Base-by-base conservation (phyloP, 2,329 filamentous ascomycete species). In the Neoarthrinium moseri region DNA sequence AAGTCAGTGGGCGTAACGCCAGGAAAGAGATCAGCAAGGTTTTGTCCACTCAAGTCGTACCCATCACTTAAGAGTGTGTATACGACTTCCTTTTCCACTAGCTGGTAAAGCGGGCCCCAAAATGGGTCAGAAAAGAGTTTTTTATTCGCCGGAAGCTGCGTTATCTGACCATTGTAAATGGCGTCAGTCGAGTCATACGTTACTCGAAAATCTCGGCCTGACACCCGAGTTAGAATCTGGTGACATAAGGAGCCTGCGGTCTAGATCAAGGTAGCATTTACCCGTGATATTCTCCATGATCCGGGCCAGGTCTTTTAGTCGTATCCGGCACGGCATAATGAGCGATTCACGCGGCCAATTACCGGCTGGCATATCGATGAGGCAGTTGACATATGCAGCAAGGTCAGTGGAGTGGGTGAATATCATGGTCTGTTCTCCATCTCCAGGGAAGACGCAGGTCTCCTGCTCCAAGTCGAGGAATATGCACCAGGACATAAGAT, bases 341-440 rank as follows among this genome's bases (percentile, higher is more conserved):
- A 55, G 56, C 47, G 64, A 48, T 33, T 61, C 51, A 2, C 52
- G 56, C 20, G 61, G 57, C 63, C 63, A 66, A 34, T 47, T 37
- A 2, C 59, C 55, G n/a, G n/a, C n/a, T n/a, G n/a, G n/a, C 23
- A 65, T 38, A 26, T 60, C 59, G 23, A 66, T 56, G 10, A 60
- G 56, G 7, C 60, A 44, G n/a, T 57, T 59, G 8, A 57, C 47
- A 42, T 65, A 65, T 20, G 57, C 52, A 13, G 62, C 62, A 11
- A 50, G 53, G 42, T 66, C 63, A 13, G 51, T 61, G n/a, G 61
- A 61, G 26, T 58, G 53, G 0, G 61, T 57, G 57, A 62, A 61
- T 35, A 55, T 57, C 60, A 66, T 63, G 36, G 46, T 57, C 2
- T 56, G 53, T 24, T 64, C 52, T 10, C 62, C 63, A 29, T 63